Base-by-base conservation (phyloP, 2,329 filamentous ascomycete species). In the Xylaria sp. region DNA sequence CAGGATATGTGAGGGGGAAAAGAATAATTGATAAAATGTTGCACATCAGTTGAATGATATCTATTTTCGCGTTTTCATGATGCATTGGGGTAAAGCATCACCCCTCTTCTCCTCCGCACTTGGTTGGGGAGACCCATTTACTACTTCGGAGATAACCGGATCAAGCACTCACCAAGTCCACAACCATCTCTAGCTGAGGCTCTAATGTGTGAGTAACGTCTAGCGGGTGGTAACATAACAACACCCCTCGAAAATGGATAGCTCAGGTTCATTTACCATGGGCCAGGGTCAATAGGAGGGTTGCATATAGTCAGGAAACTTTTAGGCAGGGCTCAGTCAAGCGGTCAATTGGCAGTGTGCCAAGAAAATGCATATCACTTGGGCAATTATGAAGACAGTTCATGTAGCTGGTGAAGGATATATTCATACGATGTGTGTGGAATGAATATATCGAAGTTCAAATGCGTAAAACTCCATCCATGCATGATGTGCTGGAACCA, bases 71-170 rank as follows among this genome's bases (percentile, higher is more conserved):
- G 25, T 42, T 58, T n/a, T 27, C 55, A 29, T 12, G 37, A 58
- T 12, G 16, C 37, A 37, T 55, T 35, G 10, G 23, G n/a, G 37
- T 29, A 9, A 21, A 44, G 55, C 18, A 16, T 8, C 25, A 27
- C 55, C 55, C 29, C 27, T 44, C 40, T 10, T 51, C 29, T 27
- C 37, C 65, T 60, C 65, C 61, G 61, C 65, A 64, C 60, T 21
- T 29, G n/a, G 4, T 57, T 32, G 51, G 66, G 40, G 35, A 25
- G 48, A 13, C 13, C 48, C 57, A 42, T 23, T 35, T n/a, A 32
- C 51, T 13, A 23, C 21, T 12, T 57, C 65, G 65, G 65, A 63
- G 53, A 35, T 63, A 42, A 18, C 32, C 59, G 64, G 60, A 42
- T 32, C 51, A 27, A 42, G 35, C 32, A 37, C 37, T 8, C 8